Evolutionary conservation across 1,139 yeast species (phyloP), one percentile per base, ranked within the genome.

Genomic region (Candida glucosophila): DNA sequence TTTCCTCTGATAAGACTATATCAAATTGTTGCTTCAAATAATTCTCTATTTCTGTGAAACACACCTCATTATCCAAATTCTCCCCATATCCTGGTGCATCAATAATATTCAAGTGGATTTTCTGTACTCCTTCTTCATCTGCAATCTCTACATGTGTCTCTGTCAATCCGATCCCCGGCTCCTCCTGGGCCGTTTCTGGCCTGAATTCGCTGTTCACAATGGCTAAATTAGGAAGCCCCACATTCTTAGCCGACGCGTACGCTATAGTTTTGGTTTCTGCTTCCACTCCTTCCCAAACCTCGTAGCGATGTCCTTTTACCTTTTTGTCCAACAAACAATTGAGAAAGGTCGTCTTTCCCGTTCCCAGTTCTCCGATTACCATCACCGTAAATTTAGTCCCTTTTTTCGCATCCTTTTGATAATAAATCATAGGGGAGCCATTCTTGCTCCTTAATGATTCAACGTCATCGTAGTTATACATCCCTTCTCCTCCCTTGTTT

Each of bases 1-100:
- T 78, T 51, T 90, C 97, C 52, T 90, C 97, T 9, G 83, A 77
- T 39, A 90, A 67, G 20, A 88, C 92, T 41, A 81, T 85, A 52
- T 90, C 98, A 51, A 82, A 88, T 52, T 88, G 96, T 47, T 77
- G 83, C 46, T 82, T 90, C 38, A 90, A 60, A 49, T 77, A 88
- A 33, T 71, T 72, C 28, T 77, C 75, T 33, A 90, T 77, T 37
- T 80, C 80, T 19, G 62, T 64, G 44, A 82, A 80, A 47, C 85
- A 47, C 59, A 69, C 32, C 24, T 70, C 72, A 41, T 78, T 77
- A 46, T 78, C 77, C 37, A 78, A 52, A 38, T 77, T 76, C 33
- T 75, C 81, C 12, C 86, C 88, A 45, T 77, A 75, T 0, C 90
- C 90, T n/a, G 85, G 83, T 1, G 90, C 74, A 44, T 78, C 86